phyloP scores from a whole-genome alignment of 805 yeast genomes.

The Zygotorulaspora florentina region DNA sequence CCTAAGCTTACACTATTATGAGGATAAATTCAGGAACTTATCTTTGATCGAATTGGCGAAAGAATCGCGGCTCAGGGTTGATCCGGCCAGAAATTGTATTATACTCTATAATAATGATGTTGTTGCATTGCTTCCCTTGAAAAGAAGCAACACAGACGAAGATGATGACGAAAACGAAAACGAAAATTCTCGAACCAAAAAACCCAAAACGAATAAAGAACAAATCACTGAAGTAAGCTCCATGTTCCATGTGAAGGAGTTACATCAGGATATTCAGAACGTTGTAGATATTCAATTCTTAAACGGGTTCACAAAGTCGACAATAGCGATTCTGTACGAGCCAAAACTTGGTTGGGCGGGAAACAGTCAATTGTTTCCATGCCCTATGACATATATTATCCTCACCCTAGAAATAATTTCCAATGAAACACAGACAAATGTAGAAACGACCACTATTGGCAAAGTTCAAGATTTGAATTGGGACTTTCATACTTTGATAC shows the following conservation, averaged over 20 bases:
- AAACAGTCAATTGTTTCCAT: slow-evolving; percentile 18
- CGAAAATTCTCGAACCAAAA: slow-evolving; percentile 16
- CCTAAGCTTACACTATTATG: slow-evolving; percentile 81
- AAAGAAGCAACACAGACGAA: slow-evolving; percentile 40
- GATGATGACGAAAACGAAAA: slow-evolving; percentile 37
- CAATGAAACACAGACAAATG: slow-evolving; percentile 21
- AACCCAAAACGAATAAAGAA: slow-evolving; percentile 11
- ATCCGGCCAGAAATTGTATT: slow-evolving; percentile 56
- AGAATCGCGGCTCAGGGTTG: slow-evolving; percentile 49
- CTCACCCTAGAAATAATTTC: slow-evolving; percentile 51
- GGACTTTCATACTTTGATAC: slow-evolving; percentile 61
- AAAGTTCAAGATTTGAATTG: slow-evolving; percentile 65
- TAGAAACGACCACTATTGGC: slow-evolving; percentile 60
- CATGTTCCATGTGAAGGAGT: slow-evolving; percentile 50
- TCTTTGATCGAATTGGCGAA: slow-evolving; percentile 36
- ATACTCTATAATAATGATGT: slow-evolving; percentile 61
- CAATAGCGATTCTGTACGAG: slow-evolving; percentile 62
- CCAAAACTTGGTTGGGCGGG: slow-evolving; percentile 77
- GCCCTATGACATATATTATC: slow-evolving; percentile 24
- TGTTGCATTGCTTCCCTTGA: slow-evolving; percentile 68
- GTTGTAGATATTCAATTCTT: slow-evolving; percentile 71
- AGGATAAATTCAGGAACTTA: slow-evolving; percentile 52
- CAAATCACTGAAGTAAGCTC: slow-evolving; percentile 41
- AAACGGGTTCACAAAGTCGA: slow-evolving; percentile 75
- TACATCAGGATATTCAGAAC: slow-evolving; percentile 55